These are phyloP conservation scores for Marvania coccoides DNA, from an alignment of 139 green algal genomes.

Conservation along the genomic window DNA sequence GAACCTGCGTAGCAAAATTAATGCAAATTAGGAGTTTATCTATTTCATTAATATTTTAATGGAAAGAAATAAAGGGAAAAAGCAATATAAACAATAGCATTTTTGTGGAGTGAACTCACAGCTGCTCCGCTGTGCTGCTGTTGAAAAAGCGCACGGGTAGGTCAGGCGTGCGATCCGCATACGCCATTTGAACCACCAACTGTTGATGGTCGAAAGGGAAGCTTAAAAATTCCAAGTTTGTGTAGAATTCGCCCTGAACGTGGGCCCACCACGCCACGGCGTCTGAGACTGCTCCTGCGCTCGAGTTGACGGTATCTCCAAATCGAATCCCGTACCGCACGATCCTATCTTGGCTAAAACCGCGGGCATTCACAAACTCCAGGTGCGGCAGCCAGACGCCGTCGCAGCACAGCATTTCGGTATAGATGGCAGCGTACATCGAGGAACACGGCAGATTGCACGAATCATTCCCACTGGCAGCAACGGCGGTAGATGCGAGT, in stretches of 20 bases:
- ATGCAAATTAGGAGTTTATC: neutral
- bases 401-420: slow-evolving; percentile 12
- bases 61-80: too few species aligned
- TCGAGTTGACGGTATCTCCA: neutral
- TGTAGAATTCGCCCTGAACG: slow-evolving; percentile 11
- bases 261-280: slow-evolving; percentile 17
- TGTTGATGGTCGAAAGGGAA: slow-evolving; percentile 16
- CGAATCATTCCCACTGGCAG: neutral
- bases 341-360: slow-evolving; percentile 6
- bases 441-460: neutral
- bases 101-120: neutral
- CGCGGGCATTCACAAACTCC: slow-evolving; percentile 35
- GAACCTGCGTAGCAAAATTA: neutral
- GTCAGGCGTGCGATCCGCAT: neutral
- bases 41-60: too few species aligned
- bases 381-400: slow-evolving; percentile 31
- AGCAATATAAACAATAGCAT: neutral
- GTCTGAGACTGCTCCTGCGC: too few species aligned
- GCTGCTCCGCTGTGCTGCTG: neutral
- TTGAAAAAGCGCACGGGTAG: neutral
- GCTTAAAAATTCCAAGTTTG: neutral
- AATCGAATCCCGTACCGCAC: slow-evolving; percentile 14
- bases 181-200: slow-evolving; percentile 2
- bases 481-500: neutral
- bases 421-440: slow-evolving; percentile 9